Percentiles rank a stretch among this genome's conserved stretches.
Evolutionary conservation across 2,329 filamentous ascomycete species (phyloP).

Genomic region (Aspergillus sergii): DNA sequence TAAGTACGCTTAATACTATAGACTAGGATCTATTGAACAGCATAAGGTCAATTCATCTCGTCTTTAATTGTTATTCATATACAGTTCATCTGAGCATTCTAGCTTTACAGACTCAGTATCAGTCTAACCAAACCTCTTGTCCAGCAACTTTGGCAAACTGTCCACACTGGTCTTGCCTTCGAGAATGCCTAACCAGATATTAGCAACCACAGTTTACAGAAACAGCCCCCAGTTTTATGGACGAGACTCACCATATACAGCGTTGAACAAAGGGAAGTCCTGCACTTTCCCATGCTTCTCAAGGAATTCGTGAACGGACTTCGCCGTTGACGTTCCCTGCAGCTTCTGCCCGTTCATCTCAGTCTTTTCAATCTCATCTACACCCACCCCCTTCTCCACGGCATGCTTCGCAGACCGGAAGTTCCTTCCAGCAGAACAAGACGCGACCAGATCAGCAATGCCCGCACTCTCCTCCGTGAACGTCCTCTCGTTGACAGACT

Average conservation of each 20-base stretch:
- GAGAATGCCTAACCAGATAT: background rate
- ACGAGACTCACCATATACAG: background rate
- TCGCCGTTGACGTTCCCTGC: constrained; percentile 21
- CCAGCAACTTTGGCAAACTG: constrained; percentile 3
- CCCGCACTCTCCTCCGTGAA: constrained; percentile 28
- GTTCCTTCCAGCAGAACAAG: constrained; percentile 18
- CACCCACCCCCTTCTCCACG: constrained; percentile 20
- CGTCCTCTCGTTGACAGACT: constrained; percentile 17
- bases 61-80: background rate
- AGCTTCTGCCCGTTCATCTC: constrained; percentile 23
- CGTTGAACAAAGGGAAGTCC: constrained; percentile 20
- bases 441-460: constrained; percentile 24
- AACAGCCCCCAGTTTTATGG: background rate
- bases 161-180: background rate
- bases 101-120: background rate
- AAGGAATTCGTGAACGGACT: constrained; percentile 15
- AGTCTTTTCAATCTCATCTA: constrained; percentile 18
- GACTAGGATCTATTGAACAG: background rate
- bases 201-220: background rate
- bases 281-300: constrained; percentile 14
- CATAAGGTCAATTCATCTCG: background rate
- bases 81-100: background rate
- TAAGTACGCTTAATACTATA: background rate
- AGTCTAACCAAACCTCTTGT: background rate
- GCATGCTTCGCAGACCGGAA: constrained; percentile 20